phyloP scores from a whole-genome alignment of 2,329 filamentous ascomycete genomes.

The Apiospora marii region DNA sequence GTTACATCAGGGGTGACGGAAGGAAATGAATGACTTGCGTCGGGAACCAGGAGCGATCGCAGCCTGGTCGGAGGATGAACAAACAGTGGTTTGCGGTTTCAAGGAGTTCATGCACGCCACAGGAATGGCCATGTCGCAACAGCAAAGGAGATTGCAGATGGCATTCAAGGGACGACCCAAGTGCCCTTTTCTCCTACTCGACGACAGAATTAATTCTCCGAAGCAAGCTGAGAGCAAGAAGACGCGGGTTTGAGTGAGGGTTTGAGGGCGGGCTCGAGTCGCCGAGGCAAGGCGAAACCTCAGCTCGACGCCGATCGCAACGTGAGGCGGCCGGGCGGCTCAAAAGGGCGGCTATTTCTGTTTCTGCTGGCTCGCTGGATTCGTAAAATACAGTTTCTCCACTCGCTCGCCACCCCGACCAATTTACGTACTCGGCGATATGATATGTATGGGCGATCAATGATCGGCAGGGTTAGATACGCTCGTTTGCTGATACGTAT shows the following conservation, averaged over 20 bases:
- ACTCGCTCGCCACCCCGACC: neutral
- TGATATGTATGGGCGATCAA: neutral
- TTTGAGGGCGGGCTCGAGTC: neutral
- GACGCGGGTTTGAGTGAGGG: neutral
- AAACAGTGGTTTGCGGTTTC: constrained; percentile 12
- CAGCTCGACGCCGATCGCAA: constrained; percentile 9
- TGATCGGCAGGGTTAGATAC: neutral
- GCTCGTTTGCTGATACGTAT: neutral
- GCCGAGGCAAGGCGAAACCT: neutral
- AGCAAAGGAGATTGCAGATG: constrained; percentile 1
- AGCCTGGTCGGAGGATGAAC: neutral
- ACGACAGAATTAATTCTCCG: neutral
- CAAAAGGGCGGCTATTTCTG: constrained; percentile 15
- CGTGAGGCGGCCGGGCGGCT: neutral
- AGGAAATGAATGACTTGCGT: constrained; percentile 9
- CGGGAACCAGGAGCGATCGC: neutral
- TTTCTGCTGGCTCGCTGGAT: neutral
- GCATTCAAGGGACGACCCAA: neutral
- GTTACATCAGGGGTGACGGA: constrained; percentile 1
- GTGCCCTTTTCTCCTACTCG: neutral
- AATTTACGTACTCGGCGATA: neutral
- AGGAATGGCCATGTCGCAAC: neutral
- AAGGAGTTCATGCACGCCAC: constrained; percentile 15
- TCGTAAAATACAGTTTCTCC: neutral
- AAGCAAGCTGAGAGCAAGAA: neutral